Base-by-base conservation (phyloP, 2,329 filamentous ascomycete species). In the Stemphylium vesicarium region DNA sequence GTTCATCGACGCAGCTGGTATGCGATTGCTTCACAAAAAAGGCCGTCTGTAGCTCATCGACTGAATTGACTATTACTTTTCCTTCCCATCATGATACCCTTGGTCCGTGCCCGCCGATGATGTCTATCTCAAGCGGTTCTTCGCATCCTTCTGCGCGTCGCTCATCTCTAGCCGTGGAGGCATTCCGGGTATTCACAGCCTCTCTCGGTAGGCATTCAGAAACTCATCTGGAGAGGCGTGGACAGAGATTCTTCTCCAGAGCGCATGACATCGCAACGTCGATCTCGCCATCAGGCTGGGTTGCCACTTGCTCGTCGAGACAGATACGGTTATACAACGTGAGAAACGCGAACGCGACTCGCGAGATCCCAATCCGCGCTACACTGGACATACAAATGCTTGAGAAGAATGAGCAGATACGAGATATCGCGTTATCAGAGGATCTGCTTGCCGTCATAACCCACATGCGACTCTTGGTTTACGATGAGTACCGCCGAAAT, bases 401-500 rank as follows among this genome's bases (percentile, higher is more conserved):
- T 26, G 22, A 36, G 13, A 53, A 24, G 20, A 18, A 44, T n/a
- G 60, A 66, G 41, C 49, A 45, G 11, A 62, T 68, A 38, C 58
- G 58, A 22, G 57, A 32, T 22, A 47, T 65, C 15, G 63, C 63
- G 4, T 40, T 66, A 9, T 66, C 65, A 7, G 41, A 66, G 4
- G 55, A 66, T 50, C 49, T 68, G n/a, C 51, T 66, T 16, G 62
- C 60, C 10, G 54, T 68, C n/a, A 50, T 65, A 31, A 68, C 65
- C 4, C 50, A 63, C 40, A 40, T n/a, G 36, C 62, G 50, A n/a
- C 42, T 68, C 8, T 13, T 65, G 13, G 55, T 68, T 10, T 68
- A 65, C 38, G 49, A 53, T 18, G 57, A 63, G 20, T 66, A 67
- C 38, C 55, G 46, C 16, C 26, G 40, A n/a, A 35, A 39, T 18